phyloP scores from a whole-genome alignment of 2,329 filamentous ascomycete species.

The Davidsoniella australis region DNA sequence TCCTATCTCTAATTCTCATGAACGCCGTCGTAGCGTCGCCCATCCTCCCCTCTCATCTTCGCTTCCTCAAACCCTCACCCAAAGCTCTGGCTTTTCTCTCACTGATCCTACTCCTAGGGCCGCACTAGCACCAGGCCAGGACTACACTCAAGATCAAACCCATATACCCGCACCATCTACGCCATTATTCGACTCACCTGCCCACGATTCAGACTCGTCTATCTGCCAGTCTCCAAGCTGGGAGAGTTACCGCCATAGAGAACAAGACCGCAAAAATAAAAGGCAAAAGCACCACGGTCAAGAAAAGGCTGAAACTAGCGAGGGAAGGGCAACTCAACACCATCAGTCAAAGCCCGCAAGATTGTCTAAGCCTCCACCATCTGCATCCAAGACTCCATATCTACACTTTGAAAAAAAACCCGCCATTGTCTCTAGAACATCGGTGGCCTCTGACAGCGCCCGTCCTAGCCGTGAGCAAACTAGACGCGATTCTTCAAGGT shows the following conservation, averaged over 20 bases:
- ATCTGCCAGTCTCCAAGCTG: not conserved
- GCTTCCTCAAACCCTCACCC: not conserved
- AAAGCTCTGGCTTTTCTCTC: too few species aligned
- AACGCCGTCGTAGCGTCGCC: not conserved
- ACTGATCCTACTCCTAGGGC: not conserved
- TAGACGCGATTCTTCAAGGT: constrained; percentile 1
- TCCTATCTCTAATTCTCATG: not conserved
- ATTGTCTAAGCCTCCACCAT: constrained; percentile 11
- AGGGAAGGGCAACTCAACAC: not conserved
- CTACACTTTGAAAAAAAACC: constrained; percentile 5
- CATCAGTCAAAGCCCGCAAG: constrained; percentile 1
- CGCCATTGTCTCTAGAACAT: not conserved
- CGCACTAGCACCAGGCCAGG: not conserved
- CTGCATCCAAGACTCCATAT: constrained; percentile 11
- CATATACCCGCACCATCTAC: not conserved
- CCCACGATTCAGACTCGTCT: constrained; percentile 1
- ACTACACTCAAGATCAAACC: not conserved
- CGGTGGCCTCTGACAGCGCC: not conserved
- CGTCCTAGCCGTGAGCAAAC: not conserved
- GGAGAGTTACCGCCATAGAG: not conserved
- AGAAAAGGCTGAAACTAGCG: not conserved
- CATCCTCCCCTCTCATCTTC: not conserved
- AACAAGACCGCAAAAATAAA: not conserved
- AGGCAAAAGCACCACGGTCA: not conserved
- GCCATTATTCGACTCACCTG: not conserved